Conservation (phyloP, 1,284 basidiomycete genomes). For the Veloporphyrellus conicus region DNA sequence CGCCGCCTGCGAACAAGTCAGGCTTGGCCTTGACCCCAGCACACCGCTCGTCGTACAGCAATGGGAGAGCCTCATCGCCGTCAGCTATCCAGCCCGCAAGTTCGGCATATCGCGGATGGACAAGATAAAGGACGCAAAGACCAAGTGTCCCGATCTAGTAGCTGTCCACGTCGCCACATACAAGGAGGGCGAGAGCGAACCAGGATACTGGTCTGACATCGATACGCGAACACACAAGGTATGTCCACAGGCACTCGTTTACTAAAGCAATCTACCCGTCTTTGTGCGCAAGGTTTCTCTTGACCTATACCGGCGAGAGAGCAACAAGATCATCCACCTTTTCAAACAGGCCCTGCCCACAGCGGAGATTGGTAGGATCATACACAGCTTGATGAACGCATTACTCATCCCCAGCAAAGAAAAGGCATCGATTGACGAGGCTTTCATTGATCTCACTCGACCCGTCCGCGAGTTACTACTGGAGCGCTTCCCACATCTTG, state of each 20-base stretch:
- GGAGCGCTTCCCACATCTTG: constrained; percentile 72
- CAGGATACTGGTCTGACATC: constrained; percentile 85
- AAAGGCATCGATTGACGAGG: constrained; percentile 80
- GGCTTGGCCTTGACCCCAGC: constrained; percentile 69
- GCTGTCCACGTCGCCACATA: constrained; percentile 95
- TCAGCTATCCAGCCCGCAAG: constrained; percentile 91
- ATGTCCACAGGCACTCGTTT: constrained; percentile 13
- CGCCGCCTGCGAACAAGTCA: constrained; percentile 84
- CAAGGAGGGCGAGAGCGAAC: constrained; percentile 82
- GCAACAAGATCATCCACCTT: constrained; percentile 80
- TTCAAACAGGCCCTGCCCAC: constrained; percentile 78
- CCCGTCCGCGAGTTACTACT: constrained; percentile 73
- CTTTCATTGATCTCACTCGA: constrained; percentile 84
- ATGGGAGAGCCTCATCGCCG: constrained; percentile 88
- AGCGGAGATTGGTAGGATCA: constrained; percentile 58
- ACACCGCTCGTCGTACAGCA: constrained; percentile 88
- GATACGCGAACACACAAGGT: constrained; percentile 92
- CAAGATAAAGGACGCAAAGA: constrained; percentile 75
- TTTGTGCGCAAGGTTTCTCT: constrained; percentile 70
- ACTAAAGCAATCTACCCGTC: not conserved
- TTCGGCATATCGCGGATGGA: constrained; percentile 86
- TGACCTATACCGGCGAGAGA: constrained; percentile 91
- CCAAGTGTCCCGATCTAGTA: constrained; percentile 79
- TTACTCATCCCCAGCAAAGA: constrained; percentile 45
- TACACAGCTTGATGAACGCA: not conserved